Conservation (phyloP, 2,329 filamentous ascomycete species). For the Sporothrix luriei region DNA sequence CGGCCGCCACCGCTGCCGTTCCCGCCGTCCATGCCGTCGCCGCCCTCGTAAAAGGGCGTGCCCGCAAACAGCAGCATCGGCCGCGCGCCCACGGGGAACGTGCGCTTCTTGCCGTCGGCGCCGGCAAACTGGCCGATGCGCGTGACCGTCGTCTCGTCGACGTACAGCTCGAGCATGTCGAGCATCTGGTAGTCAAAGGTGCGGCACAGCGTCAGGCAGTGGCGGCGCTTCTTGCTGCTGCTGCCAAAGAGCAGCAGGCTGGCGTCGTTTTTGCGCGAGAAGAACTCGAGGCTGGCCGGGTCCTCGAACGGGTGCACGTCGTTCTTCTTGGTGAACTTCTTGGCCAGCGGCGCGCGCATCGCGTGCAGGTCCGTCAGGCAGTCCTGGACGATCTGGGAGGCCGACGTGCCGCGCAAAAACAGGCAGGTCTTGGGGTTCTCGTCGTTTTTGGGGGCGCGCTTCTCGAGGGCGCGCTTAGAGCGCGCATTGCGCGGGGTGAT, state of each 20-base stretch:
- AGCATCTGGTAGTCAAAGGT: constrained; percentile 85
- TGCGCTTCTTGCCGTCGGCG: constrained; percentile 41
- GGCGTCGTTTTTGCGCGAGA: constrained; percentile 94
- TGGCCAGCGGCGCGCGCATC: constrained; percentile 78
- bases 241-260: constrained; percentile 71
- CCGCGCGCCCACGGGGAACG: constrained; percentile 78
- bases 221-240: constrained; percentile 92
- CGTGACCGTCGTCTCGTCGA: constrained; percentile 73
- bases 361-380: constrained; percentile 82
- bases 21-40: constrained; percentile 71
- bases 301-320: constrained; percentile 86
- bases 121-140: constrained; percentile 66
- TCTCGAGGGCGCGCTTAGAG: constrained; percentile 92
- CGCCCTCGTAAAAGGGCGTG: constrained; percentile 61
- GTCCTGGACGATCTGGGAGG: constrained; percentile 79
- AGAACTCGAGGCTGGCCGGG: constrained; percentile 64
- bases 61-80: constrained; percentile 85
- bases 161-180: constrained; percentile 90
- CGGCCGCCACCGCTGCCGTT: constrained; percentile 46
- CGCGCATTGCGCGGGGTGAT: constrained; percentile 70
- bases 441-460: constrained; percentile 82
- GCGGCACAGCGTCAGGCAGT: constrained; percentile 79
- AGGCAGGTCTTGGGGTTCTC: constrained; percentile 91
- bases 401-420: constrained; percentile 84
- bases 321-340: constrained; percentile 98